A percentile compares a stretch with the other conserved stretches of the same genome.
phyloP scores from a whole-genome alignment of 164 flowering plant genomes.

The Sedum album region DNA sequence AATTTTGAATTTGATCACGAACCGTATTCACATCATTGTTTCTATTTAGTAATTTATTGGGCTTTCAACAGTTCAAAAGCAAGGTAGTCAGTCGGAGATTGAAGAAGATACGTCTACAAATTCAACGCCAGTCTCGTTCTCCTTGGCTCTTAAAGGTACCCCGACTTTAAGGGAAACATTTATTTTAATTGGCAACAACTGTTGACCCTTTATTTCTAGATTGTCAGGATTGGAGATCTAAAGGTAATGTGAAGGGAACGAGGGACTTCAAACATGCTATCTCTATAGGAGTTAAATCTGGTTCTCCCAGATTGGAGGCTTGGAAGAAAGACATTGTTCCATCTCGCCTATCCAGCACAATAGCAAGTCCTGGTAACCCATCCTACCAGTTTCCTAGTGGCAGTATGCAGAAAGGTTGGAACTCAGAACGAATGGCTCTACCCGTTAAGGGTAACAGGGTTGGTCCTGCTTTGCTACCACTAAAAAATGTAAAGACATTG shows the following conservation, averaged over 20 bases:
- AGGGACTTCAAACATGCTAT: conserved; percentile 42
- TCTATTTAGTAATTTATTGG: conserved; percentile 15
- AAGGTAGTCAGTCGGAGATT: conserved; percentile 31
- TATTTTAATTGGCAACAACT: neutral
- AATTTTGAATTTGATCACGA: neutral
- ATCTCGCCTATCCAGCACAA: conserved; percentile 33
- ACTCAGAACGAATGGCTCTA: conserved; percentile 80
- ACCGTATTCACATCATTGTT: conserved; percentile 10
- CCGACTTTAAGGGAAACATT: neutral
- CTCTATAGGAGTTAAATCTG: conserved; percentile 50
- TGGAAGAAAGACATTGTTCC: conserved; percentile 44
- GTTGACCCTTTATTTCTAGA: conserved; percentile 28
- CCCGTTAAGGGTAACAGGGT: conserved; percentile 29
- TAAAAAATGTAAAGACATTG: conserved; percentile 42
- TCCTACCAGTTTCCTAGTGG: conserved; percentile 31
- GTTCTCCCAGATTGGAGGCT: conserved; percentile 50
- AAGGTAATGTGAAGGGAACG: conserved; percentile 43
- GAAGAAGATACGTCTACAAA: conserved; percentile 28
- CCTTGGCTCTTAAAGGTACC: conserved; percentile 70
- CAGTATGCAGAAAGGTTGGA: conserved; percentile 80
- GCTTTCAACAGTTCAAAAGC: conserved; percentile 21
- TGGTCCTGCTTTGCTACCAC: conserved; percentile 35
- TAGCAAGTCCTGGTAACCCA: conserved; percentile 83
- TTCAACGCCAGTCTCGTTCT: conserved; percentile 65
- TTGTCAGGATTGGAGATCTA: conserved; percentile 55